Conservation (phyloP, 345 rosid genomes). For the Citrus australasica region DNA sequence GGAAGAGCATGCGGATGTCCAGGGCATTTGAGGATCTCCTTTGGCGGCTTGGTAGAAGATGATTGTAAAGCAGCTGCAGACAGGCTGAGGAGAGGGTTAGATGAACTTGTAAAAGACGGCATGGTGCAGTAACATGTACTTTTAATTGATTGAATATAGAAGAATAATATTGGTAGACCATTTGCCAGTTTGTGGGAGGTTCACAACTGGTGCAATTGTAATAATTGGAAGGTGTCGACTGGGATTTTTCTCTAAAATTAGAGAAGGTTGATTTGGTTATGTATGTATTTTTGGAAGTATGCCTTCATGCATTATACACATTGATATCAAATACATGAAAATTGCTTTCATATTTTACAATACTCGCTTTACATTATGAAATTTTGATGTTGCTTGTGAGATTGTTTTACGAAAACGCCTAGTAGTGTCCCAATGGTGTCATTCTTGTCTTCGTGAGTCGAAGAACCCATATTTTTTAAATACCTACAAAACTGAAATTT, state of each 20-base stretch:
- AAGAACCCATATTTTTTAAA: too few relatives aligned
- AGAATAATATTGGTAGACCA: background rate
- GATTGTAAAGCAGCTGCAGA: slow-evolving; percentile 65
- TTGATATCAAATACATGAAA: slow-evolving; percentile 7
- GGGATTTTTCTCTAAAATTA: background rate
- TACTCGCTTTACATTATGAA: background rate
- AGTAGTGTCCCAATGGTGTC: too few relatives aligned
- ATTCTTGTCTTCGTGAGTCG: too few relatives aligned
- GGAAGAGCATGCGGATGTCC: slow-evolving; percentile 76
- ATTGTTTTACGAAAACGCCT: background rate
- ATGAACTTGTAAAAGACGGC: slow-evolving; percentile 60
- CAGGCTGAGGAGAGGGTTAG: slow-evolving; percentile 67
- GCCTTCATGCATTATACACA: background rate
- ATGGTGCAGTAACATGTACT: slow-evolving; percentile 30
- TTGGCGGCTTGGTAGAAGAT: slow-evolving; percentile 71
- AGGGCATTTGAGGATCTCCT: slow-evolving; percentile 69
- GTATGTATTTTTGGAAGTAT: background rate
- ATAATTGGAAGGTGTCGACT: background rate
- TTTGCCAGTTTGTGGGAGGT: slow-evolving; percentile 6
- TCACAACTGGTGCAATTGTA: slow-evolving; percentile 9
- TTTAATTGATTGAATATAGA: slow-evolving; percentile 1
- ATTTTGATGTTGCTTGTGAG: background rate
- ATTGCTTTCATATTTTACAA: background rate
- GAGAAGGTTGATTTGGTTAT: background rate
- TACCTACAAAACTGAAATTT: too few relatives aligned